A percentile compares a stretch with the other conserved stretches of the same genome.
These are phyloP conservation scores for Uronychia setigera DNA, from an alignment of 73 alveolate genomes.

Conservation along the genomic window DNA sequence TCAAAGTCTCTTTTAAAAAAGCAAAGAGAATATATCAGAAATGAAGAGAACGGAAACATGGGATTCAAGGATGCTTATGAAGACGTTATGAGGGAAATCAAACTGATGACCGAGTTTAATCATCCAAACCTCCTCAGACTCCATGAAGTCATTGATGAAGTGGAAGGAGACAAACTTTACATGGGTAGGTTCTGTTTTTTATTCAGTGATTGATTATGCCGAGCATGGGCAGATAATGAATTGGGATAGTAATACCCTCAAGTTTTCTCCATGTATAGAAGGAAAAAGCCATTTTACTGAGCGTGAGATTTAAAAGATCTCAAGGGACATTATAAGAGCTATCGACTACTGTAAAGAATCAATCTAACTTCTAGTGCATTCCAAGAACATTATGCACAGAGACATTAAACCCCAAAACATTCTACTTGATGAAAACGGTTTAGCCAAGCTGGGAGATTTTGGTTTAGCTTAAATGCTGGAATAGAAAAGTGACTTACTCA, in stretches of 20 bases:
- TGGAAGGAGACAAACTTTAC: slow-evolving; percentile 64
- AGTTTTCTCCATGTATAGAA: slow-evolving; percentile 63
- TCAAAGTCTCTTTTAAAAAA: slow-evolving; percentile 67
- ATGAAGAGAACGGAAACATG: slow-evolving; percentile 68
- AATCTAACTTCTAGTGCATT: slow-evolving; percentile 74
- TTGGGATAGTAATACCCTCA: slow-evolving; percentile 88
- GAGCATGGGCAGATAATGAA: slow-evolving; percentile 87
- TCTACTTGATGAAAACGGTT: slow-evolving; percentile 79
- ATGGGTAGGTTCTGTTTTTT: slow-evolving; percentile 26
- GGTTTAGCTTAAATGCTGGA: slow-evolving; percentile 71
- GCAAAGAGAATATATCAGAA: slow-evolving; percentile 66
- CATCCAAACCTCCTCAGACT: slow-evolving; percentile 78
- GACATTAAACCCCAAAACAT: slow-evolving; percentile 98
- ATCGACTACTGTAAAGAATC: slow-evolving; percentile 44
- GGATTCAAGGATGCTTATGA: slow-evolving; percentile 63
- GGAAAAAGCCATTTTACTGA: slow-evolving; percentile 64
- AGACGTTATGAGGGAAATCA: slow-evolving; percentile 81
- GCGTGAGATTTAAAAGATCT: slow-evolving; percentile 53
- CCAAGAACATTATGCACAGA: slow-evolving; percentile 90
- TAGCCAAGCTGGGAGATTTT: slow-evolving; percentile 95
- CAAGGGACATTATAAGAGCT: slow-evolving; percentile 79
- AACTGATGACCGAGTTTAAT: slow-evolving; percentile 70
- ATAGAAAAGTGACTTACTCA: slow-evolving; percentile 2
- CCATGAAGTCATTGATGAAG: slow-evolving; percentile 80
- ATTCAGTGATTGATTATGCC: slow-evolving; percentile 85